Base-by-base conservation (phyloP, 2,329 filamentous ascomycete genomes). In the Alternaria arbusti region DNA sequence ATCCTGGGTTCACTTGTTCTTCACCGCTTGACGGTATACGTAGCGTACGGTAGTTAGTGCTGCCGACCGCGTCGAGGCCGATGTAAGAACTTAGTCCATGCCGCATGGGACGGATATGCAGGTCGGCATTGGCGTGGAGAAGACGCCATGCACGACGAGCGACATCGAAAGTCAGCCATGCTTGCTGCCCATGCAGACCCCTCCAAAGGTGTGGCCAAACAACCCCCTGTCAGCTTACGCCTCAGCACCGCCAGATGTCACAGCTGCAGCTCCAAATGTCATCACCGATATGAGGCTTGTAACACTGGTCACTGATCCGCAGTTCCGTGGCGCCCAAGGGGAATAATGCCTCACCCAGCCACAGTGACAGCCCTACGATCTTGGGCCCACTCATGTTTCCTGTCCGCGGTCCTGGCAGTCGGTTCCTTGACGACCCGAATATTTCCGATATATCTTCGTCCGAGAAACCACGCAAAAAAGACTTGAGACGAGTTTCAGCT, bases 141-240 rank as follows among this genome's bases (percentile, higher is more conserved):
- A 40, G 36, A 40, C 36, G 36, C 36, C 32, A 13, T 30, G 28
- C 28, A 30, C 28, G 28, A 30, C 44, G 44, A 46, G 11, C 44
- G n/a, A 12, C 44, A 46, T 8, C 44, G 23, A 46, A 20, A 1
- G 45, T 12, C 20, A 47, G 45, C n/a, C 25, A 25, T 50, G 30
- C 30, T 13, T 32, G 25, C n/a, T 3, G 4, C 9, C 25, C 17
- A 28, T 26, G 26, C 23, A 52, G 13, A 32, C 17, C 23, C 10
- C 40, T 26, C 26, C 22, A 1, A 5, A 40, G 3, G 17, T 26
- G 20, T 15, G n/a, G 40, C 54, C 54, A 57, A 57, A 49, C 25
- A 28, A 9, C 13, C 58, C 58, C 51, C 51, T 55, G 58, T 60
- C 58, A 55, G 61, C 56, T 59, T 63, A 59, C 56, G 61, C 56